Base-by-base conservation (phyloP, 78 protist genomes). In the Dictyostelium brefeldianum region DNA sequence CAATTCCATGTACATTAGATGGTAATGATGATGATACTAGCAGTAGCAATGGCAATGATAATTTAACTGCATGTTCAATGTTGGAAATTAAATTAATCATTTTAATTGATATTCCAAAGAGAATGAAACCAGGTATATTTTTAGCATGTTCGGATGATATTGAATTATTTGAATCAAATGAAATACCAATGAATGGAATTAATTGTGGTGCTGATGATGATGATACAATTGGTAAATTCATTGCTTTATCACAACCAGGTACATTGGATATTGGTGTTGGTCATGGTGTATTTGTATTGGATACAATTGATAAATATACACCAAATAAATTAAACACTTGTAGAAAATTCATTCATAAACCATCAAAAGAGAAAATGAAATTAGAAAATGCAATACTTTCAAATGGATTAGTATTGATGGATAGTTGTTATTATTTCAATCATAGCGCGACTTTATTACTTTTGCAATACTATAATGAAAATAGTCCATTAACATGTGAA, bases 91-190 rank as follows among this genome's bases (percentile, higher is more conserved):
- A 89, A 56, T 70, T 89, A 4, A 89, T 89, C 14, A 89, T 79
- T 12, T 67, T 89, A 20, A 73, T 89, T 31, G 85, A 89, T 62
- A 64, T 89, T 41, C 80, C 94, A 27, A 67, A 75, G 57, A 89
- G 56, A 25, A 89, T 89, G 94, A 70, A 71, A 59, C 94, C 94
- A 14, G 94, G 94, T 25, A 48, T 80, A n/a, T 89, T 80, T 31
- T 71, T 89, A 41, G 87, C 94, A 9, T 89, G 94, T 51, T 69
- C 94, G 15, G 94, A 89, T 59, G 94, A 89, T 47, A 89, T 89
- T 18, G 94, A 80, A 70, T 59, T 89, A 57, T 89, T 89, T 67
- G 94, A 81, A 17, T 70, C 81, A 4, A 56, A 47, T 12, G 85
- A 31, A 27, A 54, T 89, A 14, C 25, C 27, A 27, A 48, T 89